Evolutionary conservation across 2,329 filamentous ascomycete genomes (phyloP), one percentile per base, ranked within the genome.

Genomic region (Pyrenophora graminea): DNA sequence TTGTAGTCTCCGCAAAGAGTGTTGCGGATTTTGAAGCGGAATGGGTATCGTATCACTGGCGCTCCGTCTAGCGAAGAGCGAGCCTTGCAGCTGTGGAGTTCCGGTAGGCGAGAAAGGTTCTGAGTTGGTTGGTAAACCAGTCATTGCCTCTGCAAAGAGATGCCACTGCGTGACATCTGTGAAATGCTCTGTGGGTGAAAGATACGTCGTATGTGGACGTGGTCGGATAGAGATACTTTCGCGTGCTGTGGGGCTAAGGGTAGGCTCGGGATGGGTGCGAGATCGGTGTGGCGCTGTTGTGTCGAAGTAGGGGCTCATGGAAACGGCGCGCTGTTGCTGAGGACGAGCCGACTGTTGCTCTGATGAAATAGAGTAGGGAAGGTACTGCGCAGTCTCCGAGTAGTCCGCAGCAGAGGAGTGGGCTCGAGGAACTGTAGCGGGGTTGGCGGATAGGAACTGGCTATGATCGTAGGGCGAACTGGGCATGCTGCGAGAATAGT

Each of bases 121-220:
- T n/a, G 64, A 55, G 19, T 66, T 64, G 21, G 61, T 61, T 13
- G 67, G 58, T 7, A 74, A 60, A 0, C 71, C 70, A 27, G 64
- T 68, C 10, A 70, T 75, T 15, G 73, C 73, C 61, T 74, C 71
- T 18, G 67, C 73, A 39, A 75, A 75, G 1, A 74, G 63, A 32
- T 71, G 70, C 31, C 72, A 72, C 27, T 75, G 68, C 8, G 68
- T 67, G 10, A 65, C 53, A 45, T 72, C 66, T 7, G 66, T 62
- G 43, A 74, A 72, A 9, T 71, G 63, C 30, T 73, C 70, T 2
- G 66, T 70, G 0, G 67, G 66, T 12, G 70, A 71, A 6, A 71
- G 51, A 63, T 67, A 71, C 8, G 69, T 45, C 17, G 50, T 69
- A 34, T 71, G 66, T 21, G 69, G 68, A 40, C 68, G 64, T 37